These are phyloP conservation scores for Hypoxylon sp. DNA, from an alignment of 2,329 filamentous ascomycete species.

Conservation along the genomic window DNA sequence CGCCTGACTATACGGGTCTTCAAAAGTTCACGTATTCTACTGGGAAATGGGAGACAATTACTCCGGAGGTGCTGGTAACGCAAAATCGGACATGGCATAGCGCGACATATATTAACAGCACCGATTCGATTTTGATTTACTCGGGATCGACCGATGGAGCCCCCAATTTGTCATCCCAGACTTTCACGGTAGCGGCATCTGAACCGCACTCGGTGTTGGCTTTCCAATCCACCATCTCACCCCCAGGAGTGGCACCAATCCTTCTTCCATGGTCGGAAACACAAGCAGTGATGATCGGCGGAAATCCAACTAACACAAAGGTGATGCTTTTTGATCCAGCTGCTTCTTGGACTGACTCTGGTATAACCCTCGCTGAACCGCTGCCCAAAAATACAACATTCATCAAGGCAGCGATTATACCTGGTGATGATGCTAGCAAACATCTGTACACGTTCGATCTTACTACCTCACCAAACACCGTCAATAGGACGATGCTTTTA, in stretches of 20 bases:
- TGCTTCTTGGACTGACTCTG: constrained; percentile 77
- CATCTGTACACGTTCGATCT: constrained; percentile 85
- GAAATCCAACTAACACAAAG: constrained; percentile 73
- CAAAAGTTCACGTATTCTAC: constrained; percentile 75
- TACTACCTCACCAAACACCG: constrained; percentile 78
- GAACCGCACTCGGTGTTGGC: constrained; percentile 75
- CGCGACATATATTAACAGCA: constrained; percentile 79
- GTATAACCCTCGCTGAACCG: constrained; percentile 72
- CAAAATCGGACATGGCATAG: constrained; percentile 82
- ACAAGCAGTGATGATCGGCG: constrained; percentile 82
- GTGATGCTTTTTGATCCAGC: constrained; percentile 80
- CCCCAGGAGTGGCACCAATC: constrained; percentile 77
- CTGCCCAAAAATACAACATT: constrained; percentile 70
- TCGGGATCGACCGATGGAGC: constrained; percentile 78
- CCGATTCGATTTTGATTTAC: constrained; percentile 83
- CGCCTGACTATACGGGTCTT: constrained; percentile 77
- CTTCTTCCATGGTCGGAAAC: constrained; percentile 81
- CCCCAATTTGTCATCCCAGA: constrained; percentile 74
- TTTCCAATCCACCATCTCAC: constrained; percentile 69
- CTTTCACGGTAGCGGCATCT: constrained; percentile 79
- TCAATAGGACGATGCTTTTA: constrained; percentile 78
- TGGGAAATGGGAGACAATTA: constrained; percentile 66
- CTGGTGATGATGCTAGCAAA: constrained; percentile 82
- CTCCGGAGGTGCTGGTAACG: constrained; percentile 65
- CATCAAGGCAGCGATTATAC: constrained; percentile 75